A percentile compares a stretch with the other conserved stretches of the same genome.
These are phyloP conservation scores for Pseudocercospora pini-densiflorae DNA, from an alignment of 2,329 filamentous ascomycete species.

Conservation along the genomic window DNA sequence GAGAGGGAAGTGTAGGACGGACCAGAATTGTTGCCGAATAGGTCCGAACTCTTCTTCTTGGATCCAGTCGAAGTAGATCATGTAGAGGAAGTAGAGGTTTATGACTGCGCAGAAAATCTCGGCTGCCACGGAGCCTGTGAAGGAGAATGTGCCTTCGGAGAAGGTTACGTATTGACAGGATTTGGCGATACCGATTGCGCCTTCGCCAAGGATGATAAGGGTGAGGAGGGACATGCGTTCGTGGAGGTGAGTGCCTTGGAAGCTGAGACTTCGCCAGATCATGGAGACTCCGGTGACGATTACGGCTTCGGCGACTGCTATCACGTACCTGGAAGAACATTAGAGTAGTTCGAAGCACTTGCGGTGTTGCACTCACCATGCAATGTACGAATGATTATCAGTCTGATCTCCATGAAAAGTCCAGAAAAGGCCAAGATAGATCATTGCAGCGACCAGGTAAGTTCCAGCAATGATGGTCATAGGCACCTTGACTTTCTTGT, in stretches of 20 bases:
- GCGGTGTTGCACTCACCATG: conserved; percentile 50
- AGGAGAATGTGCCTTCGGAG: conserved; percentile 22
- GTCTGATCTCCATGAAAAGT: conserved; percentile 8
- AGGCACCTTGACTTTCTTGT: conserved; percentile 37
- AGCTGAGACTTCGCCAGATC: conserved; percentile 41
- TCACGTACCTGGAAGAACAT: conserved; percentile 46
- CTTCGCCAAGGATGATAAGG: conserved; percentile 47
- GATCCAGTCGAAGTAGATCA: conserved; percentile 34
- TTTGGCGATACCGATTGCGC: conserved; percentile 44
- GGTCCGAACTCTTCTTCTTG: conserved; percentile 31
- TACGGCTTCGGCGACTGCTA: conserved; percentile 39
- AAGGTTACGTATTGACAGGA: conserved; percentile 42
- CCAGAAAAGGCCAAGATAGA: conserved; percentile 40
- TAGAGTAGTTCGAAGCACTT: background rate
- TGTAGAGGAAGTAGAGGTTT: conserved; percentile 39
- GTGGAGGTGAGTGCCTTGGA: conserved; percentile 46
- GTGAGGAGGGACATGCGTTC: conserved; percentile 46
- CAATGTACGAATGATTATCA: conserved; percentile 46
- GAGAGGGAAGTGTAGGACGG: conserved; percentile 33
- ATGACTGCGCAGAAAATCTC: conserved; percentile 41
- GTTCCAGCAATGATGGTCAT: conserved; percentile 40
- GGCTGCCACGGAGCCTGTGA: conserved; percentile 35
- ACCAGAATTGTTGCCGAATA: conserved; percentile 34
- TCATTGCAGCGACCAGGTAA: conserved; percentile 40
- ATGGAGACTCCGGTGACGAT: conserved; percentile 39